Evolutionary conservation across 169 alveolate species (phyloP).

Genomic region (Cytauxzoon felis): DNA sequence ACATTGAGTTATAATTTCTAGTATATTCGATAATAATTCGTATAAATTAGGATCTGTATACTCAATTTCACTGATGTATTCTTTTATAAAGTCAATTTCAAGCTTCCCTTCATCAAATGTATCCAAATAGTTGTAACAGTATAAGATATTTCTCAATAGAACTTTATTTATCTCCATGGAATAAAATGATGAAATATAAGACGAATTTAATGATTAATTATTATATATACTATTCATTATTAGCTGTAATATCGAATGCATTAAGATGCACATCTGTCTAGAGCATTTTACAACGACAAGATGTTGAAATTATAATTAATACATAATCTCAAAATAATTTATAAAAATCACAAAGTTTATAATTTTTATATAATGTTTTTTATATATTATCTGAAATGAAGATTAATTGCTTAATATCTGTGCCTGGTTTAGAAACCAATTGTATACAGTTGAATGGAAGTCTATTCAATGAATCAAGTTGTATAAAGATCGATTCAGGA

Average conservation of each 20-base stretch:
- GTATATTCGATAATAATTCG: conserved; percentile 14
- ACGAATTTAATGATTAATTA: too few relatives aligned
- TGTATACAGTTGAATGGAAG: conserved; percentile 6
- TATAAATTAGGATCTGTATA: conserved; percentile 3
- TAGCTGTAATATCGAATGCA: too few relatives aligned
- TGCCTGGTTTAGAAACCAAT: conserved; percentile 6
- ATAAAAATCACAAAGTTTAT: too few relatives aligned
- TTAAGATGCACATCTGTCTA: too few relatives aligned
- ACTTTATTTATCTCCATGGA: conserved; percentile 5
- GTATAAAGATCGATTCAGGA: background rate
- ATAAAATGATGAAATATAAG: too few relatives aligned
- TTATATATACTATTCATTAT: too few relatives aligned
- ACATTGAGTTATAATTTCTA: background rate
- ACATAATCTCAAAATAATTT: too few relatives aligned
- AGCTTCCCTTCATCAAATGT: conserved; percentile 15
- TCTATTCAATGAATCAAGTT: background rate
- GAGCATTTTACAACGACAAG: too few relatives aligned
- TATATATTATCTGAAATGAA: too few relatives aligned
- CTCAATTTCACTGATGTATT: background rate
- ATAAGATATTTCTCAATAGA: conserved; percentile 31
- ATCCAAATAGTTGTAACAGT: conserved; percentile 36
- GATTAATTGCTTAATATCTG: conserved; percentile 5
- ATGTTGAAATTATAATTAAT: too few relatives aligned
- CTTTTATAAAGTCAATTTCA: conserved; percentile 19
- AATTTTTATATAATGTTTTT: too few relatives aligned